These are phyloP conservation scores for Cucumis melo DNA, from an alignment of 306 rosid genomes.

Conservation along the genomic window DNA sequence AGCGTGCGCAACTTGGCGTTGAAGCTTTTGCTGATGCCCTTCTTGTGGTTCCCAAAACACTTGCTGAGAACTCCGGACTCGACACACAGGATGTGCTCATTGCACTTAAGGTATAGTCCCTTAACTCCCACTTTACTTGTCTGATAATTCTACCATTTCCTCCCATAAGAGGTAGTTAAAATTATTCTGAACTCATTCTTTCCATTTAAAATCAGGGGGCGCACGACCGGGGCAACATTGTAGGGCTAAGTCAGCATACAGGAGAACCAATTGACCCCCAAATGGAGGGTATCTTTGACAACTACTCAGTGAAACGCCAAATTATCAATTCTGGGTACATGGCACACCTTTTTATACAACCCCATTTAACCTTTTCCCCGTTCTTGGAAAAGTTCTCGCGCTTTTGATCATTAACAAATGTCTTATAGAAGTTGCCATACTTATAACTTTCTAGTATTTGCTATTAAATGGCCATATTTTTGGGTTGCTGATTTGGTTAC, in stretches of 20 bases:
- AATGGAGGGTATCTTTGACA: slow-evolving; percentile 93
- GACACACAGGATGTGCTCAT: slow-evolving; percentile 82
- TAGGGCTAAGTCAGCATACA: slow-evolving; percentile 71
- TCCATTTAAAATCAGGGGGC: slow-evolving; percentile 59
- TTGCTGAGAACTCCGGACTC: slow-evolving; percentile 90
- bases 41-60: slow-evolving; percentile 94
- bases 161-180: background rate
- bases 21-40: slow-evolving; percentile 97
- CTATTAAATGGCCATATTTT: background rate
- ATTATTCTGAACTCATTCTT: background rate
- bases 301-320: slow-evolving; percentile 91
- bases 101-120: slow-evolving; percentile 48
- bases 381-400: background rate
- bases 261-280: slow-evolving; percentile 91
- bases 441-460: background rate
- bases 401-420: background rate
- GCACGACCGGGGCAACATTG: slow-evolving; percentile 67
- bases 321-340: slow-evolving; percentile 83
- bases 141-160: background rate
- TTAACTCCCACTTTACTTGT: background rate
- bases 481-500: background rate
- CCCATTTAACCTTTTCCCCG: background rate
- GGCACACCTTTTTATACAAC: background rate
- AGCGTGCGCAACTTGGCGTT: slow-evolving; percentile 97
- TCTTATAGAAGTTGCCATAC: background rate